Conservation (phyloP, 1,139 yeast species). For the Pichia sp. region DNA sequence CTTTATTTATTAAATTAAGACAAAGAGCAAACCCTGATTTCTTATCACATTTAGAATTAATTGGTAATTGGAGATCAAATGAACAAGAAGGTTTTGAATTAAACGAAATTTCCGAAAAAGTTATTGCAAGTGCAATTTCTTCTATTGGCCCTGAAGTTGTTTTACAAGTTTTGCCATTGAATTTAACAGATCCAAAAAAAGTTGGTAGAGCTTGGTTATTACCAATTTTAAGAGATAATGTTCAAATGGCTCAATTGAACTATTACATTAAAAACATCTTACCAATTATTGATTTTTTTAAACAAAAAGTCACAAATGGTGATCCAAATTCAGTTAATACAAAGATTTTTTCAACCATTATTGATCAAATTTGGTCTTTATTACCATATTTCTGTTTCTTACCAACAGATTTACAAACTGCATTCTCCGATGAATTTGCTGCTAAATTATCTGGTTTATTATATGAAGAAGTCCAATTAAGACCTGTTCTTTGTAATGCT, state of each 20-base stretch:
- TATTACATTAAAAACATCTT: slow-evolving; percentile 58
- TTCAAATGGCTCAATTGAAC: slow-evolving; percentile 60
- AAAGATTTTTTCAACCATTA: slow-evolving; percentile 73
- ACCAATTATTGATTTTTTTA: slow-evolving; percentile 62
- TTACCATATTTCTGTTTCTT: slow-evolving; percentile 86
- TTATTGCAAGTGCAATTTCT: slow-evolving; percentile 70
- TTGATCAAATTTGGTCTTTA: slow-evolving; percentile 89
- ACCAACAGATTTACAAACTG: slow-evolving; percentile 61
- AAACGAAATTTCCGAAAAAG: slow-evolving; percentile 72
- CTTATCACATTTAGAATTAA: slow-evolving; percentile 56
- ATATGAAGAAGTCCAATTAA: slow-evolving; percentile 67
- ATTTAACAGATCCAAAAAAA: slow-evolving; percentile 48
- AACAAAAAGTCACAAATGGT: slow-evolving; percentile 39
- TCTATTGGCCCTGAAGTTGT: slow-evolving; percentile 85
- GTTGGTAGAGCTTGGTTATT: slow-evolving; percentile 90
- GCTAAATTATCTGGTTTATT: slow-evolving; percentile 65
- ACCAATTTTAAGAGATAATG: slow-evolving; percentile 87
- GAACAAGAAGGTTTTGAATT: slow-evolving; percentile 67
- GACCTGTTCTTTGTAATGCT: slow-evolving; percentile 77
- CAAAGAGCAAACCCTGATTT: slow-evolving; percentile 69
- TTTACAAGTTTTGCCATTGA: slow-evolving; percentile 67
- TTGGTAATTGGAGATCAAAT: slow-evolving; percentile 82
- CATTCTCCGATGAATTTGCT: slow-evolving; percentile 75
- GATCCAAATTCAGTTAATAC: slow-evolving; percentile 55
- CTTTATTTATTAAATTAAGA: slow-evolving; percentile 59